Evolutionary conservation across 345 rosid genomes (phyloP).

Genomic region (Aquilaria sinensis): DNA sequence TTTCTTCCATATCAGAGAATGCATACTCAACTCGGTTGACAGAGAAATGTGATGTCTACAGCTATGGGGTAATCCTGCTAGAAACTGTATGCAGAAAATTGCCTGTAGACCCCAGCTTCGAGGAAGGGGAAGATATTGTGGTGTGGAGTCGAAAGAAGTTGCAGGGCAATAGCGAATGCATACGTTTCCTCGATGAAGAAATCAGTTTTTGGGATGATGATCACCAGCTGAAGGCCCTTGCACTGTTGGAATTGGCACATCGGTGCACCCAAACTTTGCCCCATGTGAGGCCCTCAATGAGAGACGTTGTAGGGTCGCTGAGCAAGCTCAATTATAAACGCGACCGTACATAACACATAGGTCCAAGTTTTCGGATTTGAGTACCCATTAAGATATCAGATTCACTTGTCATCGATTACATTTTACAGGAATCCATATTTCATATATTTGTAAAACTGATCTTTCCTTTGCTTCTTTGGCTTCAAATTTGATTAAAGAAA

Average conservation of each 20-base stretch:
- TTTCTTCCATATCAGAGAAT: slow-evolving; percentile 23
- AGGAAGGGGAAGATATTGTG: slow-evolving; percentile 26
- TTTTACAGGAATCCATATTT: no score
- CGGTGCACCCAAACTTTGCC: slow-evolving; percentile 25
- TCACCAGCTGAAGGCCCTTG: slow-evolving; percentile 28
- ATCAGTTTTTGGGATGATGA: slow-evolving; percentile 25
- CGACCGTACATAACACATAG: slow-evolving; percentile 5
- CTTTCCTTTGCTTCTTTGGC: no score
- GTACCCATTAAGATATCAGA: no score
- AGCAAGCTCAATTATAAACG: slow-evolving; percentile 21
- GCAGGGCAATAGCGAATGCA: slow-evolving; percentile 19
- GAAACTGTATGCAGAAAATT: slow-evolving; percentile 31
- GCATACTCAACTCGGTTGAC: slow-evolving; percentile 25
- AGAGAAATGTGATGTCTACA: slow-evolving; percentile 31
- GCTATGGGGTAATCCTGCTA: slow-evolving; percentile 30
- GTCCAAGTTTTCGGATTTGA: background rate
- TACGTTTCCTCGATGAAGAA: slow-evolving; percentile 29
- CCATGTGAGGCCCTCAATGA: slow-evolving; percentile 34
- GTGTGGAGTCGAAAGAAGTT: slow-evolving; percentile 25
- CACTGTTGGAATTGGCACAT: slow-evolving; percentile 30
- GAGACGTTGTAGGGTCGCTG: slow-evolving; percentile 27
- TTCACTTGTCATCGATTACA: no score
- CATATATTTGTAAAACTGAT: no score
- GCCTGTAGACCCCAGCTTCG: slow-evolving; percentile 29
- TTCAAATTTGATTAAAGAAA: no score